phyloP scores from a whole-genome alignment of 805 yeast species.

The Nakazawaea holstii region DNA sequence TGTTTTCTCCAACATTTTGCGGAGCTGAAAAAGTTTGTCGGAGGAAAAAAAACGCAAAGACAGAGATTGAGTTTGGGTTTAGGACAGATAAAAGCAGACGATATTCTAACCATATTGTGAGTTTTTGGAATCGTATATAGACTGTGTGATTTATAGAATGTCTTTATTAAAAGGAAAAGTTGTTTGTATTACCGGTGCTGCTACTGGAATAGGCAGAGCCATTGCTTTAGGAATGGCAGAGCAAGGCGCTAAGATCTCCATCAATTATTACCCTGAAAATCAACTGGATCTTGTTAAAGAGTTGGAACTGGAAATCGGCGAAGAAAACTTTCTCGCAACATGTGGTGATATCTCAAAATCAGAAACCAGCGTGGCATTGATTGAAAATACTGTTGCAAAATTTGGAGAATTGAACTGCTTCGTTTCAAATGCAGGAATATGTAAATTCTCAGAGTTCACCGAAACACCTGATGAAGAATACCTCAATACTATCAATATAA shows the following conservation, averaged over 20 bases:
- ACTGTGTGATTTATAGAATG: not conserved
- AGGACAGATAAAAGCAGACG: too few relatives aligned
- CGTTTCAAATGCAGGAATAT: slow-evolving; percentile 43
- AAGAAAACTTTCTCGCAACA: slow-evolving; percentile 26
- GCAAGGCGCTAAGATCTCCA: slow-evolving; percentile 20
- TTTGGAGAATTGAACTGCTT: slow-evolving; percentile 36
- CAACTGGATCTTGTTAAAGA: slow-evolving; percentile 19
- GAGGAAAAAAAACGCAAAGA: too few relatives aligned
- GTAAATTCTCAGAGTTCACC: slow-evolving; percentile 34
- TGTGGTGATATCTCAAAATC: slow-evolving; percentile 41
- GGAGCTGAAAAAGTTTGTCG: too few relatives aligned
- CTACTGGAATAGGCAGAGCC: slow-evolving; percentile 41
- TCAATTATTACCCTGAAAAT: slow-evolving; percentile 22
- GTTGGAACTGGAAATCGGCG: slow-evolving; percentile 21
- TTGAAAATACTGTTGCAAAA: slow-evolving; percentile 25
- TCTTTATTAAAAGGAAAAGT: slow-evolving; percentile 26
- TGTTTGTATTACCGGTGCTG: slow-evolving; percentile 39
- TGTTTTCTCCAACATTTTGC: too few relatives aligned
- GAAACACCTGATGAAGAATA: slow-evolving; percentile 34
- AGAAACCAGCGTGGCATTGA: slow-evolving; percentile 27
- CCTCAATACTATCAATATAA: slow-evolving; percentile 30
- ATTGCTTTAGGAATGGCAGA: slow-evolving; percentile 36
- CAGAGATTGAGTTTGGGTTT: too few relatives aligned
- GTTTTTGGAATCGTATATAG: too few relatives aligned
- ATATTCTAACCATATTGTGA: too few relatives aligned